Evolutionary conservation across 345 rosid genomes (phyloP).

Genomic region (Heritiera littoralis): DNA sequence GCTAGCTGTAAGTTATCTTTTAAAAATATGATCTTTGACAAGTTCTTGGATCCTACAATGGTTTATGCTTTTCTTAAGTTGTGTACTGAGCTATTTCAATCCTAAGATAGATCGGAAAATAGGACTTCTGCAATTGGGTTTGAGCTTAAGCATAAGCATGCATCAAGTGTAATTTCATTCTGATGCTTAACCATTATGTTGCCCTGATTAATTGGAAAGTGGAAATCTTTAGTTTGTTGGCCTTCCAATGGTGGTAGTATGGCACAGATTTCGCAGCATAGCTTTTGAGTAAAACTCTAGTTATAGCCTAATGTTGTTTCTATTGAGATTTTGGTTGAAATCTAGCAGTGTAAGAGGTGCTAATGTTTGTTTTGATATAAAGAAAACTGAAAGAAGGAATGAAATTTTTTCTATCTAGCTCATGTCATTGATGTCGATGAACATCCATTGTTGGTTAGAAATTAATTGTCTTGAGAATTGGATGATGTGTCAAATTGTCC

Average conservation of each 20-base stretch:
- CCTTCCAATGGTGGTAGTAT: neutral
- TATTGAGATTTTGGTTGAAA: neutral
- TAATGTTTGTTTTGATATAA: neutral
- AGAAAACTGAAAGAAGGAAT: constrained; percentile 9
- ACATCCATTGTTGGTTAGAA: neutral
- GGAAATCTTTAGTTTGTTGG: neutral
- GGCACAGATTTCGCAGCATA: neutral
- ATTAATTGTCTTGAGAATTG: neutral
- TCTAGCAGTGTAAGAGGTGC: neutral
- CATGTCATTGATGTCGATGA: neutral
- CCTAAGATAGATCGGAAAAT: neutral
- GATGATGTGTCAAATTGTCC: neutral
- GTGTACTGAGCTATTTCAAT: neutral
- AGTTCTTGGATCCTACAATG: neutral
- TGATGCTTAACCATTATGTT: neutral
- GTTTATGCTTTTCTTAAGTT: neutral
- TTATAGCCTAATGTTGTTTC: neutral
- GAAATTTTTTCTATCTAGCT: neutral
- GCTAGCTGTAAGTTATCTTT: neutral
- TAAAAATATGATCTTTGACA: neutral
- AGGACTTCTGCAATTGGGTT: neutral
- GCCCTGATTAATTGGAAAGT: neutral
- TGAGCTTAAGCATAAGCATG: neutral
- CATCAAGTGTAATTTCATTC: neutral
- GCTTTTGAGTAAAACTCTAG: neutral